Evolutionary conservation across 441 rosid species (phyloP).

Genomic region (Populus hybrid): DNA sequence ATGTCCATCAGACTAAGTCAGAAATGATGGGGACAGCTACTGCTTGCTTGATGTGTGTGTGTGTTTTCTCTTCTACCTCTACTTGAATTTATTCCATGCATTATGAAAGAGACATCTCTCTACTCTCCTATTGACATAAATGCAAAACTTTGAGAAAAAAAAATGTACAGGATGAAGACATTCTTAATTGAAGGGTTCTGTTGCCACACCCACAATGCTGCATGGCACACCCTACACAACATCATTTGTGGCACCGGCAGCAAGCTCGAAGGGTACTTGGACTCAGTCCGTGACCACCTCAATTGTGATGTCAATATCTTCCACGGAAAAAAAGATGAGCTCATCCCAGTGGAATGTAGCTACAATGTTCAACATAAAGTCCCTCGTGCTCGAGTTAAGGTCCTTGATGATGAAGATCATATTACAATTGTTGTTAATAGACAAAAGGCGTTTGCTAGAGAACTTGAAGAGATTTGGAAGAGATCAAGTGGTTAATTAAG

Average conservation of each 20-base stretch:
- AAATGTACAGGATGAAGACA: constrained; percentile 53
- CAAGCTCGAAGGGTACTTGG: constrained; percentile 72
- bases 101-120: constrained; percentile 16
- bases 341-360: constrained; percentile 88
- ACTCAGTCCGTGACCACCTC: constrained; percentile 49
- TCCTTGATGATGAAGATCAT: constrained; percentile 79
- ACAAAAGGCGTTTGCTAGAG: constrained; percentile 74
- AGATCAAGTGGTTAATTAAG: constrained; percentile 22
- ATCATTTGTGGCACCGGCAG: constrained; percentile 81
- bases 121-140: not conserved
- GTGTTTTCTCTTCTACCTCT: not conserved
- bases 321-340: constrained; percentile 77
- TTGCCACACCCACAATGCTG: constrained; percentile 91
- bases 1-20: not conserved
- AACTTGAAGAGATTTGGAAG: constrained; percentile 86
- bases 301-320: constrained; percentile 67
- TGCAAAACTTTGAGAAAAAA: not conserved
- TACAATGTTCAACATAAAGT: constrained; percentile 49
- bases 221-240: constrained; percentile 98
- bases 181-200: constrained; percentile 85
- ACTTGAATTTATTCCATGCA: not conserved
- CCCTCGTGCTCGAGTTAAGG: constrained; percentile 65
- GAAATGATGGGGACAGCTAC: not conserved
- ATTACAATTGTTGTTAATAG: constrained; percentile 85
- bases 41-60: not conserved